Evolutionary conservation across 2,329 filamentous ascomycete species (phyloP), one percentile per base, ranked within the genome.

Genomic region (Fusarium scirpi): DNA sequence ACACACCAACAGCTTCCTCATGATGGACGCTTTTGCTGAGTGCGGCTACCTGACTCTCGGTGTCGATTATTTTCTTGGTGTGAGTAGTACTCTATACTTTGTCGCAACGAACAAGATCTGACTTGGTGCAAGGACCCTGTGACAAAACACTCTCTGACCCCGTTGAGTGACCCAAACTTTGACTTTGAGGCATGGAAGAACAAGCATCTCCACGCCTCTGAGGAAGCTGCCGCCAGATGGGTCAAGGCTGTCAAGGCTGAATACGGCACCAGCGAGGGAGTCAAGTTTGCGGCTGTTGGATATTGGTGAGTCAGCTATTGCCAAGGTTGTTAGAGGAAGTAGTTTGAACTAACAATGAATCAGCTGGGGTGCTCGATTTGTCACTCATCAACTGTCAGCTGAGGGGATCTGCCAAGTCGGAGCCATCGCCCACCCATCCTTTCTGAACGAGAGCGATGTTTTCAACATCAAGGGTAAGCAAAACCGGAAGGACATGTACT

Each of bases 11-110:
- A 18, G 20, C 4, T 53, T 53, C 16, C 46, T 58, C 0, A 30
- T 53, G 46, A 53, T 58, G 54, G 32, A 53, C 12, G 30, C 46
- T 8, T 58, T 53, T 38, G 54, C 54, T 2, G 46, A 58, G 12
- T 53, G 46, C 32, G 54, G 54, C 1, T 57, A 57, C 6, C 32
- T 57, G 7, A 57, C 45, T 13, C 32, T 53, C 2, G 54, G 54
- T 16, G 54, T 30, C 4, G 54, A 57, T 6, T 58, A 58, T 22
- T 58, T 58, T 15, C n/a, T 57, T 2, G 45, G 54, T 3, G 54
- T 57, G 29, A 30, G 32, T 20, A 2, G 12, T 29, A 29, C 27
- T 29, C 27, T 4, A 29, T 29, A 29, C 11, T 4, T 12, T 29
- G 27, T 29, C 27, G 27, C 11, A 29, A 29, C 27, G 27, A 29